Conservation (phyloP, 345 rosid species). For the Odontarrhena argentea region DNA sequence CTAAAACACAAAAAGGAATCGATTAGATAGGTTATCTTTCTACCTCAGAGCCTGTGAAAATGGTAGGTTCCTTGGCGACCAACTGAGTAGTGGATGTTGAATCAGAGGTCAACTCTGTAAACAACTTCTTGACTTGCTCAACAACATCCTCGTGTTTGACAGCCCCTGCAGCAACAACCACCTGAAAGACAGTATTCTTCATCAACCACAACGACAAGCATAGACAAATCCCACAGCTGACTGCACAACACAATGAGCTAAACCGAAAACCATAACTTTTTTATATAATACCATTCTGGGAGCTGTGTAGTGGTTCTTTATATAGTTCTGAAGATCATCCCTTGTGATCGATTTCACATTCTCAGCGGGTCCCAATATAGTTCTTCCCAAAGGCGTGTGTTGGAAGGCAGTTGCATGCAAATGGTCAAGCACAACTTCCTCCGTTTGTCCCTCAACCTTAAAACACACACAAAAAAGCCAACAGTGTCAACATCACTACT, state of each 20-base stretch:
- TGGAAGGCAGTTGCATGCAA: constrained; percentile 98
- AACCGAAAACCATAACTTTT: too few relatives aligned
- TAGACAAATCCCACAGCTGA: constrained; percentile 1
- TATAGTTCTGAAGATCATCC: constrained; percentile 77
- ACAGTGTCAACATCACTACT: neutral
- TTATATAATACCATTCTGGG: constrained; percentile 76
- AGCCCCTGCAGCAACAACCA: constrained; percentile 95
- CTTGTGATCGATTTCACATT: constrained; percentile 78
- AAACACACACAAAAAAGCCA: neutral
- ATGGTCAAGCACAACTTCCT: constrained; percentile 95
- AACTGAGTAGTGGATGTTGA: constrained; percentile 85
- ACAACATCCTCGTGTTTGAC: constrained; percentile 97
- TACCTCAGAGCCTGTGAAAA: constrained; percentile 98
- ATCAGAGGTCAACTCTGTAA: constrained; percentile 77
- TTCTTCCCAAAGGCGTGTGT: constrained; percentile 86
- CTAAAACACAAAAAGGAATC: neutral
- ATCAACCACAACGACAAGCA: neutral
- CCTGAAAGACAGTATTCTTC: constrained; percentile 49
- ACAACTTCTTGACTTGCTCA: constrained; percentile 79
- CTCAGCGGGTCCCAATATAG: constrained; percentile 88
- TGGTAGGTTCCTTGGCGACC: constrained; percentile 75
- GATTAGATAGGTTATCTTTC: constrained; percentile 27
- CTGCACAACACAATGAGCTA: neutral
- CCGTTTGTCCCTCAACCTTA: constrained; percentile 88
- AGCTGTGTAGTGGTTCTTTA: constrained; percentile 95